Conservation (phyloP, 1,284 basidiomycete species). For the Inonotus hispidus region DNA sequence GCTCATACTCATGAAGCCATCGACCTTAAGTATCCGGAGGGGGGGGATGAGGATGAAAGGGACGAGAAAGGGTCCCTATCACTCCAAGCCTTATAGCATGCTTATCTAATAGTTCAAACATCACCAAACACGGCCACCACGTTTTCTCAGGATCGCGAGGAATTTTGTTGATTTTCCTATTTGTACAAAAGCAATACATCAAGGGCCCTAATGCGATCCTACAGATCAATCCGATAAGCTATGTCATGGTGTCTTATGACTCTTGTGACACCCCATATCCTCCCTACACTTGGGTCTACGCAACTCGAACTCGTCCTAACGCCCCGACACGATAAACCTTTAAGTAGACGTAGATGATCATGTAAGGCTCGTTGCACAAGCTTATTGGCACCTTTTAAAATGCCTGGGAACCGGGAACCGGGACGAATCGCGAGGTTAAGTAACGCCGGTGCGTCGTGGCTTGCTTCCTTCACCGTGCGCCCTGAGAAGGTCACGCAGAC, state of each 20-base stretch:
- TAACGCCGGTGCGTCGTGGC: neutral
- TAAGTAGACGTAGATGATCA: neutral
- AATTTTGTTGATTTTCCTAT: neutral
- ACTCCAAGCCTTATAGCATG: neutral
- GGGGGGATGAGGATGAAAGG: slow-evolving; percentile 6
- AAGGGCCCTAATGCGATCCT: neutral
- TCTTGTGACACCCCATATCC: neutral
- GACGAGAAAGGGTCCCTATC: neutral
- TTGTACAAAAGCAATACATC: neutral
- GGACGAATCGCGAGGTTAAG: neutral
- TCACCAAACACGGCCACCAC: neutral
- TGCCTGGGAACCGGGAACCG: slow-evolving; percentile 1
- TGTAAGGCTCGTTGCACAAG: neutral
- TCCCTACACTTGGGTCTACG: neutral
- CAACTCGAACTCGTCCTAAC: neutral
- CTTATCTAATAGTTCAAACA: slow-evolving; percentile 3
- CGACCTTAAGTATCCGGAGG: neutral
- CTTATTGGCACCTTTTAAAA: neutral
- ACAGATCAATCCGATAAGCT: slow-evolving; percentile 5
- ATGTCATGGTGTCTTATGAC: slow-evolving; percentile 2
- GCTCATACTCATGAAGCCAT: neutral
- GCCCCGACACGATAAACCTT: neutral
- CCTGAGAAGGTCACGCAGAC: neutral
- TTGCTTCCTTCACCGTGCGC: neutral
- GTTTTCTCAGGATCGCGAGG: slow-evolving; percentile 5